Evolutionary conservation across 768 basidiomycete species (phyloP).

Genomic region (Rhodotorula diobovata): DNA sequence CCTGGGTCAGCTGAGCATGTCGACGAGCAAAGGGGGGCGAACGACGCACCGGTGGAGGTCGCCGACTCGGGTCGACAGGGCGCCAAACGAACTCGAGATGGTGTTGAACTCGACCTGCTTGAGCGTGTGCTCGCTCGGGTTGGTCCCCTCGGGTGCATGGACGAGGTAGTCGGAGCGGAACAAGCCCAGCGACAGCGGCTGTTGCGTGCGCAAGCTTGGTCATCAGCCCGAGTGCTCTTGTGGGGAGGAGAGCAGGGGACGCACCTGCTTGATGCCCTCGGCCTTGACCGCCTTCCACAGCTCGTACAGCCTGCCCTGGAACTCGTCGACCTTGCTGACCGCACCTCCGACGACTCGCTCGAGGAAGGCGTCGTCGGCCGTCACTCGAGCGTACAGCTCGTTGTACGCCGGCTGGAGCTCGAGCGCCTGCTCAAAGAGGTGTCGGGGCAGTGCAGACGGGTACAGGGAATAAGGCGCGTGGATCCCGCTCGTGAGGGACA

Average conservation of each 20-base stretch:
- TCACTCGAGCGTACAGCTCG: constrained; percentile 74
- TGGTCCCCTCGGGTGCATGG: constrained; percentile 52
- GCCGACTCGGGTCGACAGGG: constrained; percentile 63
- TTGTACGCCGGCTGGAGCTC: constrained; percentile 74
- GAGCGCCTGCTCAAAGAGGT: constrained; percentile 62
- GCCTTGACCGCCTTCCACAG: constrained; percentile 75
- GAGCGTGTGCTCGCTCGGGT: constrained; percentile 48
- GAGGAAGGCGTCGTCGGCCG: constrained; percentile 71
- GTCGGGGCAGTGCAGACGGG: constrained; percentile 77
- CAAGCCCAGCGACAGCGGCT: constrained; percentile 82
- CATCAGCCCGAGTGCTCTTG: background rate
- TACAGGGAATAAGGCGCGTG: constrained; percentile 86
- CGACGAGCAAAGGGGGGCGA: constrained; percentile 48
- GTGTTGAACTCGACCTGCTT: constrained; percentile 99
- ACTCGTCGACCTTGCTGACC: constrained; percentile 76
- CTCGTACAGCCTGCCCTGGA: constrained; percentile 77
- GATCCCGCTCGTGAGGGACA: constrained; percentile 61
- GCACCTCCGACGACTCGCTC: constrained; percentile 78
- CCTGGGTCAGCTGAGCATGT: background rate
- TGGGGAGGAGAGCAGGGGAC: background rate
- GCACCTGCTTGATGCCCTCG: constrained; percentile 59
- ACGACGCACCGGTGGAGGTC: constrained; percentile 60
- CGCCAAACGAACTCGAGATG: constrained; percentile 84
- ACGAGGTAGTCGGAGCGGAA: constrained; percentile 93
- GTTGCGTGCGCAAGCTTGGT: background rate